These are phyloP conservation scores for Thermoascus crustaceus DNA, from an alignment of 2,329 filamentous ascomycete genomes.

Conservation along the genomic window DNA sequence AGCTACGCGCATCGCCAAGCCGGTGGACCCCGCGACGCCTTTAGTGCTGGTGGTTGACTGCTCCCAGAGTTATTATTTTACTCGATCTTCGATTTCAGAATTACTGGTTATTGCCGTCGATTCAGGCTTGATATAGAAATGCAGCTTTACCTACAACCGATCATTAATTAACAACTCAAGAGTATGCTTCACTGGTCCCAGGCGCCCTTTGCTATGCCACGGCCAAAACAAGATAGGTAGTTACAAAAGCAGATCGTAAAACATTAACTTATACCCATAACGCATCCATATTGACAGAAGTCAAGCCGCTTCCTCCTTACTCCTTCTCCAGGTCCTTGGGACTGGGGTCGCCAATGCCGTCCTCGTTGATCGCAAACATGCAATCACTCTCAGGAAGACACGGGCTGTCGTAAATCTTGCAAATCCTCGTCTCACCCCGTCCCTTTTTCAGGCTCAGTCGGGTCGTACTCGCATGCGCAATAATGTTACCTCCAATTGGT, in stretches of 20 bases:
- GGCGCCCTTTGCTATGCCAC: conserved; percentile 6
- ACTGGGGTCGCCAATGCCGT: conserved; percentile 90
- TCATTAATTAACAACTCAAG: background rate
- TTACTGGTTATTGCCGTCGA: too few relatives aligned
- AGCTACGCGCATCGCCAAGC: conserved; percentile 1
- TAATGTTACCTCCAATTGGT: conserved; percentile 97
- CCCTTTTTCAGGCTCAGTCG: conserved; percentile 93
- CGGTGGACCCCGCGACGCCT: background rate
- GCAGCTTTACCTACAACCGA: background rate
- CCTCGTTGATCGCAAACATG: conserved; percentile 92
- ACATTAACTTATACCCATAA: background rate
- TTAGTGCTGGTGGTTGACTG: too few relatives aligned
- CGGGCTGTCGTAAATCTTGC: conserved; percentile 98
- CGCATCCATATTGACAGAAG: background rate
- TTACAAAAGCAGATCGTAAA: conserved; percentile 3
- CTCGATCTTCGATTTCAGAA: too few relatives aligned
- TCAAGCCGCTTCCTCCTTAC: conserved; percentile 19
- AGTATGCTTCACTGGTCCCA: conserved; percentile 1
- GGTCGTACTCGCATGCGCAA: conserved; percentile 94
- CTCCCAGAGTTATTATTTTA: too few relatives aligned
- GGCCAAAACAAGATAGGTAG: conserved; percentile 2
- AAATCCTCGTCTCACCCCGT: conserved; percentile 86
- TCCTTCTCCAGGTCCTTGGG: conserved; percentile 94
- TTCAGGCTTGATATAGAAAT: background rate
- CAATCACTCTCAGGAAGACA: conserved; percentile 95